Evolutionary conservation across 768 basidiomycete genomes (phyloP), one percentile per base, ranked within the genome.

Genomic region (Termitomyces sp.): DNA sequence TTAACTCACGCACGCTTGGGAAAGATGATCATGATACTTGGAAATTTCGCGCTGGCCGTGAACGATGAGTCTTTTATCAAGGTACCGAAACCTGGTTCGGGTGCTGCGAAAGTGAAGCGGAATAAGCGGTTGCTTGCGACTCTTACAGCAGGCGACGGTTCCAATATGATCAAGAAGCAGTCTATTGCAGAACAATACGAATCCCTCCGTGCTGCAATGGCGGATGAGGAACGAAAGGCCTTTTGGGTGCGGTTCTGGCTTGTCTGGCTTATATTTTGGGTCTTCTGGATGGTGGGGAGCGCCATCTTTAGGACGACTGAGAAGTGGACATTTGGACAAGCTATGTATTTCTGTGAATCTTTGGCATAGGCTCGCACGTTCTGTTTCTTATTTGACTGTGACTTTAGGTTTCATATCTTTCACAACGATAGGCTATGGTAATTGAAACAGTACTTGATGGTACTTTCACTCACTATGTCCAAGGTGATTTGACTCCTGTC

Each of bases 251-350:
- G 91, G 65, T 77, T 88, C 48, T 56, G 66, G 2, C 71, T 89
- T 20, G 84, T 86, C 0, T 82, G 83, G 74, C 51, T 69, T 0
- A 63, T 88, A 33, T 93, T 93, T 72, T 66, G 91, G 23, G 63
- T 80, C n/a, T 94, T 94, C 74, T 94, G 92, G 92, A 75, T 83
- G 65, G 86, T 89, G 60, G 90, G 91, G 3, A 81, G 87, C 4
- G 79, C 75, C 1, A 83, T 91, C 44, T 93, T 93, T 63, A 78
- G 72, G 67, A 67, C 69, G n/a, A 89, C 88, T 0, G 90, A 93
- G 68, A 73, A 72, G 1, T 93, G 90, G 90, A 46, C 71, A 0
- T 90, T 83, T 66, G 86, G 85, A 1, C 61, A 67, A 16, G 79
- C 89, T 0, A 65, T 89, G 59, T 92, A 91, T 67, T 92, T 91